Evolutionary conservation across 331 rosid genomes (phyloP).

Genomic region (Dryas integrifolia): DNA sequence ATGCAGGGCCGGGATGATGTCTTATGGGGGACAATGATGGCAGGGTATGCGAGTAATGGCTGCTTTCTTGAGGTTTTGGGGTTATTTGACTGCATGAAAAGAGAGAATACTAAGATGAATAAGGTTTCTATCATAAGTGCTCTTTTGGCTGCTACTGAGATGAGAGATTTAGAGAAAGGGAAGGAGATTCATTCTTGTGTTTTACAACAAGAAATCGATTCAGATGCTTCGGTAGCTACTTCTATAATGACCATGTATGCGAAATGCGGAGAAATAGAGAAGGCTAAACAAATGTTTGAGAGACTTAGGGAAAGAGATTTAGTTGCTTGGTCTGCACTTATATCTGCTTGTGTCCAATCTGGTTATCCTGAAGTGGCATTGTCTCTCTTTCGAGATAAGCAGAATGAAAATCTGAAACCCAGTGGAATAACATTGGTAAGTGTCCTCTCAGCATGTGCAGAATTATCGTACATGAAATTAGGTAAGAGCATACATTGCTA

Average conservation of each 20-base stretch:
- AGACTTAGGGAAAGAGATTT: conserved; percentile 44
- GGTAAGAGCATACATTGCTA: conserved; percentile 62
- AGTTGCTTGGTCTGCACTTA: conserved; percentile 64
- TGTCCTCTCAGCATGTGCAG: conserved; percentile 54
- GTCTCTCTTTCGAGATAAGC: conserved; percentile 47
- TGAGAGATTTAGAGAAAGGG: conserved; percentile 57
- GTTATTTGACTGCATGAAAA: conserved; percentile 44
- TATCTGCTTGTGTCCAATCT: conserved; percentile 56
- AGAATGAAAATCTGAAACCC: conserved; percentile 41
- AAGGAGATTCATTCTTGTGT: conserved; percentile 49
- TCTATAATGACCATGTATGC: conserved; percentile 59
- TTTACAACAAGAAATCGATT: conserved; percentile 32
- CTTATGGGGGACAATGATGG: conserved; percentile 62
- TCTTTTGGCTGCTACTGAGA: conserved; percentile 60
- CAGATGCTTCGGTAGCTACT: conserved; percentile 53
- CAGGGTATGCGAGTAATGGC: conserved; percentile 52
- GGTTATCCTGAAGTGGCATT: conserved; percentile 53
- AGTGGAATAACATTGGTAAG: conserved; percentile 38
- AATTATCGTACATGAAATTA: conserved; percentile 36
- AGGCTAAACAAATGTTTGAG: conserved; percentile 46
- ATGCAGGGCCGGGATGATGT: conserved; percentile 48
- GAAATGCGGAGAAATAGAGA: conserved; percentile 57
- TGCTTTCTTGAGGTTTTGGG: conserved; percentile 51
- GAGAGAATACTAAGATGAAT: conserved; percentile 35
- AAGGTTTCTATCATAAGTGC: conserved; percentile 45